These are phyloP conservation scores for Podospora sp. DNA, from an alignment of 495 filamentous ascomycete species.

Conservation along the genomic window DNA sequence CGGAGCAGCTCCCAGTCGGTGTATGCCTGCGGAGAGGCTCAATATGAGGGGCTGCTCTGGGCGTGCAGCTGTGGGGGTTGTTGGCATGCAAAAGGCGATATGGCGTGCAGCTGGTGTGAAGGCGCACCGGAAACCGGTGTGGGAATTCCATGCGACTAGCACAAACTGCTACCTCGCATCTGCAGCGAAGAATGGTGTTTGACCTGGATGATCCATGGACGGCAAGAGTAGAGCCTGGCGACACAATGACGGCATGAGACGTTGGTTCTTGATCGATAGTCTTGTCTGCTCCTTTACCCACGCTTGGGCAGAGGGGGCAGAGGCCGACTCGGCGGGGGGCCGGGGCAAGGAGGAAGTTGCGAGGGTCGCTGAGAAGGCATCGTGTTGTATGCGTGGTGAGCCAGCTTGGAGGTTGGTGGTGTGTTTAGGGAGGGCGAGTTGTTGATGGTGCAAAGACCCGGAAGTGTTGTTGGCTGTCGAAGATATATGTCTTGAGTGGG, in stretches of 20 bases:
- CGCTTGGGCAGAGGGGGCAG: slow-evolving; percentile 81
- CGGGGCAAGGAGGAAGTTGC: slow-evolving; percentile 80
- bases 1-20: not conserved
- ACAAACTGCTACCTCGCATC: slow-evolving; percentile 29
- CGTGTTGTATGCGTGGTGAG: slow-evolving; percentile 37
- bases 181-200: slow-evolving; percentile 14
- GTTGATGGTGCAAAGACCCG: slow-evolving; percentile 9
- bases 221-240: slow-evolving; percentile 20
- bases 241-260: slow-evolving; percentile 24
- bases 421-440: slow-evolving; percentile 23
- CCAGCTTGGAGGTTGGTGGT: slow-evolving; percentile 23
- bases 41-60: slow-evolving; percentile 17
- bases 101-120: slow-evolving; percentile 30
- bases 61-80: slow-evolving; percentile 17
- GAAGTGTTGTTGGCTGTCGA: slow-evolving; percentile 1
- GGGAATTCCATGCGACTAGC: slow-evolving; percentile 19
- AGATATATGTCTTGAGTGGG: slow-evolving; percentile 12
- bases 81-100: slow-evolving; percentile 23
- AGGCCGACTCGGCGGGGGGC: slow-evolving; percentile 80
- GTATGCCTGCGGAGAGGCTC: slow-evolving; percentile 15
- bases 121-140: slow-evolving; percentile 24
- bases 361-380: slow-evolving; percentile 71
- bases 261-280: slow-evolving; percentile 22
- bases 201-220: slow-evolving; percentile 22
- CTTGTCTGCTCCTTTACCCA: slow-evolving; percentile 36